Base-by-base conservation (phyloP, 306 rosid genomes). In the Acacia acuminata region DNA sequence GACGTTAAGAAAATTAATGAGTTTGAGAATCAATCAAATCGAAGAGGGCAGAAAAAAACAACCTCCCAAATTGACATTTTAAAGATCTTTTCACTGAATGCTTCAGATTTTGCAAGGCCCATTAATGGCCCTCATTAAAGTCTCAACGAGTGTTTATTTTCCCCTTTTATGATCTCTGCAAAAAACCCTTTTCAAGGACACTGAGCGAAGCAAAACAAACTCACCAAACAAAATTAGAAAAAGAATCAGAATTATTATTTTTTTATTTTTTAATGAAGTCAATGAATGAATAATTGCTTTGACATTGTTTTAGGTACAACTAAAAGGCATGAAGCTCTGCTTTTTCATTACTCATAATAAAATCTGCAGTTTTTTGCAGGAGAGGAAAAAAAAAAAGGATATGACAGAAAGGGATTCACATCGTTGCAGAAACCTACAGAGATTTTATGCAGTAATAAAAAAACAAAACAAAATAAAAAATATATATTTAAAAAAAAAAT, bases 311-410 rank as follows among this genome's bases (percentile, higher is more conserved):
- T 32, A 71, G 68, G 80, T 77, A 38, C 83, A 73, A 71, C 51
- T 72, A 72, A 82, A 82, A 82, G 83, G 84, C 77, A n/a, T 40
- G 81, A 84, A 70, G 5, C 53, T 20, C 79, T 66, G 55, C 66
- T 74, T 42, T 47, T 60, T 27, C 10, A 71, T 88, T 86, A 66
- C 90, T 73, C 77, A 4, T 14, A 64, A 71, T 53, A 44, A 44
- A 44, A 63, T 77, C 77, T 61, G 78, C 81, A 73, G 56, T 77
- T 63, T 64, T 81, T 19, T 77, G 70, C 64, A 75, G 70, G 10
- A 30, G 72, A 25, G 61, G 42, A 48, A 14, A 82, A 73, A 14
- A 82, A 73, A 70, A 80, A 73, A 70, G 83, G 83, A 66, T 63
- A 63, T 24, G 72, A 72, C 81, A 53, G 32, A 63, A 61, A 60